Conservation (phyloP, 345 rosid species). For the Pistacia atlantica region DNA sequence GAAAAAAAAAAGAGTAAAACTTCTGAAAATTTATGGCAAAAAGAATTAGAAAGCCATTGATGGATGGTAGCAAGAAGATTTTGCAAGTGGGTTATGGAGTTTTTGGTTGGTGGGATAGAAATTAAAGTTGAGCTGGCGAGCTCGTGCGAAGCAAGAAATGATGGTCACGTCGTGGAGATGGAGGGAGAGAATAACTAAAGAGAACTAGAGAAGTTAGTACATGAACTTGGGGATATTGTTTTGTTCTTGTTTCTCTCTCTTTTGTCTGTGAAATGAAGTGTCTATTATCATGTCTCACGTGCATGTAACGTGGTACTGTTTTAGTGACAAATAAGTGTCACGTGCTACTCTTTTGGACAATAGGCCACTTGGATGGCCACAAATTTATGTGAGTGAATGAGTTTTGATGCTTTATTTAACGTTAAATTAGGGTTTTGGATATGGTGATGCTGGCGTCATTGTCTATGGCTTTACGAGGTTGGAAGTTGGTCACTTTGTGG, state of each 20-base stretch:
- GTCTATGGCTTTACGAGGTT: too few relatives aligned
- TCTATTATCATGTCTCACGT: constrained; percentile 27
- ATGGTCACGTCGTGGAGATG: constrained; percentile 32
- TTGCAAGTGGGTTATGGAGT: neutral
- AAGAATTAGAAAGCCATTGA: too few relatives aligned
- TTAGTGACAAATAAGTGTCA: constrained; percentile 6
- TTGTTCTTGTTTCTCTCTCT: neutral
- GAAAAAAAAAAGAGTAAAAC: too few relatives aligned
- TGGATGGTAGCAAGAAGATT: too few relatives aligned
- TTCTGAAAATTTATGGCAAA: too few relatives aligned
- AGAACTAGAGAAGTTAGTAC: neutral
- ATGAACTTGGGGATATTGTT: too few relatives aligned
- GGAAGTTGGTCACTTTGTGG: too few relatives aligned
- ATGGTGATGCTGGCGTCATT: neutral
- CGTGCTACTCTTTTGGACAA: constrained; percentile 16
- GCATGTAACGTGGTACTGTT: constrained; percentile 14
- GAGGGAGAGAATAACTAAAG: neutral
- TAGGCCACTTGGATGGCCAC: neutral
- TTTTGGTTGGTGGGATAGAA: neutral
- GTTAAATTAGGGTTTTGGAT: neutral
- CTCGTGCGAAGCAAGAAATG: constrained; percentile 34
- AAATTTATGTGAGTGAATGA: neutral
- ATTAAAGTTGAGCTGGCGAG: constrained; percentile 30
- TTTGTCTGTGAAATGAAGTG: too few relatives aligned
- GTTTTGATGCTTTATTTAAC: neutral